Base-by-base conservation (phyloP, 1,139 yeast genomes). In the Debaryomyces nepalensis region DNA sequence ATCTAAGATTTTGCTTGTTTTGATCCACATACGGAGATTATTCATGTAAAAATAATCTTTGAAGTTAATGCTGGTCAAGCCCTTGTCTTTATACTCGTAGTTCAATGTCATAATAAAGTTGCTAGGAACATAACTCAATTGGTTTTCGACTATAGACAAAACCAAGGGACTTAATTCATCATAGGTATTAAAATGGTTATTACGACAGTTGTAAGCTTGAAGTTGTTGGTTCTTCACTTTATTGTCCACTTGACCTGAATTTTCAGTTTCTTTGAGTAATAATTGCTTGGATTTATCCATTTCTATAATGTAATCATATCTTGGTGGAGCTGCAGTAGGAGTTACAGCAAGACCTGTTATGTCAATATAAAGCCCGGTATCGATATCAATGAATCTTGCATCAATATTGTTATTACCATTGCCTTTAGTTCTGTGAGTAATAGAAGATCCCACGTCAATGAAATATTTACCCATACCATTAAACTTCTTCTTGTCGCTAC, bases 161-260 rank as follows among this genome's bases (percentile, higher is more conserved):
- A 58, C 49, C 39, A 71, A 59, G 2, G 70, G 68, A 5, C 62
- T 58, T 18, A 71, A 46, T 43, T 70, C 75, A 3, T 58, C 60
- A 34, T 58, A 48, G 7, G 55, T 52, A 20, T 58, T 37, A 43
- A 74, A 73, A 55, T 76, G 81, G 19, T 63, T 51, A 54, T 75
- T 74, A 33, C 76, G 64, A 55, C 81, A 75, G 50, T 75, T 73
- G 52, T 66, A 74, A 1, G 63, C 57, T 37, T 68, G 60, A 48
- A 60, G 62, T 37, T 56, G 57, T 47, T 52, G 43, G 48, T 60
- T 66, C 43, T 49, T 63, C 39, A 56, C 41, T 8, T 33, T 42
- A 45, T 57, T 52, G 32, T 54, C 46, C 15, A 52, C 26, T 15
- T 33, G 29, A 5, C 51, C 54, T 26, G 33, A 40, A 26, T 41